phyloP scores from a whole-genome alignment of 176 grass and related monocot species.

The Miscanthus lutarioriparius region DNA sequence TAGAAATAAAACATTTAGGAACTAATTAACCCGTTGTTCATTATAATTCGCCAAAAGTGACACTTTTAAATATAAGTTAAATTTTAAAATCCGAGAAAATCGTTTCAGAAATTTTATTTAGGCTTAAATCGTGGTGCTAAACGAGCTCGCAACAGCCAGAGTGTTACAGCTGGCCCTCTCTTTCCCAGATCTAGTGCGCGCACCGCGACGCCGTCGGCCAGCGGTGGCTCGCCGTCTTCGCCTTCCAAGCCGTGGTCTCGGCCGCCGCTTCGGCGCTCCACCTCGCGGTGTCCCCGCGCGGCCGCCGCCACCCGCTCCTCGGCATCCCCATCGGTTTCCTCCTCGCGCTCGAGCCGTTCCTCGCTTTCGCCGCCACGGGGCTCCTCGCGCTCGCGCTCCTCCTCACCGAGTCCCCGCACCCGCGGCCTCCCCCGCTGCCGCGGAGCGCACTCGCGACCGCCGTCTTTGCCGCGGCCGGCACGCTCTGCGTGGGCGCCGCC shows the following conservation, averaged over 20 bases:
- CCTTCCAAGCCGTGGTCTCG: conserved; percentile 39
- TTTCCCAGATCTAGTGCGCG: no score
- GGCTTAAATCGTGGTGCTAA: no score
- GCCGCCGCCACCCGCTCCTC: conserved; percentile 33
- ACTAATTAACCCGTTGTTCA: no score
- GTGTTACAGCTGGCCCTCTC: no score
- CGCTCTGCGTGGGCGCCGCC: conserved; percentile 40
- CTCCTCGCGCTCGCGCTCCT: conserved; percentile 68
- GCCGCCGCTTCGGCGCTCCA: conserved; percentile 34
- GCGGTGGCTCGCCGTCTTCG: conserved; percentile 55
- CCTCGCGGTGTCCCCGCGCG: conserved; percentile 40
- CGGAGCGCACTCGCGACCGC: conserved; percentile 36
- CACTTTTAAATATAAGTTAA: no score
- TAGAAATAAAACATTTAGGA: no score
- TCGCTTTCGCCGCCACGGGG: conserved; percentile 48
- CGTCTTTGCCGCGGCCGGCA: conserved; percentile 32
- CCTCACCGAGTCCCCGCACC: conserved; percentile 50
- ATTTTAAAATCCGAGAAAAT: no score
- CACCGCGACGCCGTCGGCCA: conserved; percentile 55
- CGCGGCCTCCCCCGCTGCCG: conserved; percentile 31
- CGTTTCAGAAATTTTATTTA: no score
- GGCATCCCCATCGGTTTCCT: conserved; percentile 37
- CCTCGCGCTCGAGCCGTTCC: conserved; percentile 49
- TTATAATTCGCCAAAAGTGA: no score
- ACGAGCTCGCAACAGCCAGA: no score